Base-by-base conservation (phyloP, 805 yeast genomes). In the Pichia deserticola region DNA sequence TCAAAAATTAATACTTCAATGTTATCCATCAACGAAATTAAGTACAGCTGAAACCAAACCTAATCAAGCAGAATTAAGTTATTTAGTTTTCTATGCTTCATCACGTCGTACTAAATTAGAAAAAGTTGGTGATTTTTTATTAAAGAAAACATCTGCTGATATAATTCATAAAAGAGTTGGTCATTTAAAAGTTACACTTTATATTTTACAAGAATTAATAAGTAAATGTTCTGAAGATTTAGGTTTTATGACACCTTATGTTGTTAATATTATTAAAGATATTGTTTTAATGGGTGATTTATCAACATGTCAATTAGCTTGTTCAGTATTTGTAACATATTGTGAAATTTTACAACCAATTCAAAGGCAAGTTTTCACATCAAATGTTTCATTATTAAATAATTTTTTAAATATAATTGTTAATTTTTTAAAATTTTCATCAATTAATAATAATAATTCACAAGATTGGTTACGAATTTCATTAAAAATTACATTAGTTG, bases 61-160 rank as follows among this genome's bases (percentile, higher is more conserved):
- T 13, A 90, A 92, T 64, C 81, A 95, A 2, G 88, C 95, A 25
- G 98, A 93, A 64, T 75, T 95, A 43, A 84, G 95, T 51, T 89
- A 89, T 62, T 73, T 92, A 57, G 69, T 92, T 34, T 92, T 86
- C 71, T 92, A 92, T 65, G 96, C 96, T 25, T 82, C 95, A 39
- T 84, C 97, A 5, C 75, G 97, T 58, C 75, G 97, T 49, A 84
- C 89, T 34, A 92, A 93, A 64, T 73, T 93, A 54, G 93, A 87
- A 57, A 92, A 92, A 60, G 96, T 92, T 25, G 85, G 89, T 28
- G 69, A 71, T 5, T 87, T 82, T 62, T 65, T 92, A 47, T 75
- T 76, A 46, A 78, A 75, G 57, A 83, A 81, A 63, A 79, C 92
- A 32, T 60, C 61, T 12, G 57, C 73, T 5, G 97, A 89, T 63